Evolutionary conservation across 257 asterid genomes (phyloP).

Genomic region (Henckelia pumila): DNA sequence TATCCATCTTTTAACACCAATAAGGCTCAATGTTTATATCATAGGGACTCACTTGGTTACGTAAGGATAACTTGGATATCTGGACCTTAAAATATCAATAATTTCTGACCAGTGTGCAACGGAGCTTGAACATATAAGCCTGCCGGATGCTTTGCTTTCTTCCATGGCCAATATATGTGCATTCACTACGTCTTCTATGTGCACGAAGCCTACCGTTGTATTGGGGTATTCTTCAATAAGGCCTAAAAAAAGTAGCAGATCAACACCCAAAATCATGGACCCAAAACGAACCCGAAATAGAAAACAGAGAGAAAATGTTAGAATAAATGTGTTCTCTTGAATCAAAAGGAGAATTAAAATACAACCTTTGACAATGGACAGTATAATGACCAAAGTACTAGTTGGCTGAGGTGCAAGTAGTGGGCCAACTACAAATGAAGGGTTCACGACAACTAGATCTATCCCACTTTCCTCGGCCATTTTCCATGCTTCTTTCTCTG

Average conservation of each 20-base stretch:
- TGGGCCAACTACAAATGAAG: conserved; percentile 86
- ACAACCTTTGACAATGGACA: conserved; percentile 63
- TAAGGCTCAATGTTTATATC: not conserved
- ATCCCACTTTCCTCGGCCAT: conserved; percentile 59
- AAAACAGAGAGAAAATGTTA: not conserved
- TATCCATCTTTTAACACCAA: not conserved
- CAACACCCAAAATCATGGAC: not conserved
- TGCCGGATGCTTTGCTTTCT: conserved; percentile 64
- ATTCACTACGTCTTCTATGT: conserved; percentile 80
- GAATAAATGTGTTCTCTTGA: not conserved
- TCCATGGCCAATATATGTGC: conserved; percentile 92
- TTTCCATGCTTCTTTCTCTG: conserved; percentile 83
- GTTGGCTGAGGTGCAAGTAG: conserved; percentile 87
- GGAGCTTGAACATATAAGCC: conserved; percentile 69
- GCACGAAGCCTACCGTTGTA: conserved; percentile 72
- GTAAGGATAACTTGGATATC: conserved; percentile 70
- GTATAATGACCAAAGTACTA: conserved; percentile 56
- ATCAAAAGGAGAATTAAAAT: not conserved
- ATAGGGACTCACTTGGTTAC: conserved; percentile 50
- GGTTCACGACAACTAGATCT: conserved; percentile 80
- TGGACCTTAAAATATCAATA: conserved; percentile 56
- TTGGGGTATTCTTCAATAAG: conserved; percentile 67
- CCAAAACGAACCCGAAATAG: not conserved
- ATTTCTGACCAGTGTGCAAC: conserved; percentile 88
- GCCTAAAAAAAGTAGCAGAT: conserved; percentile 35